phyloP scores from a whole-genome alignment of 208 protist genomes.

The Crithidia expoeki region DNA sequence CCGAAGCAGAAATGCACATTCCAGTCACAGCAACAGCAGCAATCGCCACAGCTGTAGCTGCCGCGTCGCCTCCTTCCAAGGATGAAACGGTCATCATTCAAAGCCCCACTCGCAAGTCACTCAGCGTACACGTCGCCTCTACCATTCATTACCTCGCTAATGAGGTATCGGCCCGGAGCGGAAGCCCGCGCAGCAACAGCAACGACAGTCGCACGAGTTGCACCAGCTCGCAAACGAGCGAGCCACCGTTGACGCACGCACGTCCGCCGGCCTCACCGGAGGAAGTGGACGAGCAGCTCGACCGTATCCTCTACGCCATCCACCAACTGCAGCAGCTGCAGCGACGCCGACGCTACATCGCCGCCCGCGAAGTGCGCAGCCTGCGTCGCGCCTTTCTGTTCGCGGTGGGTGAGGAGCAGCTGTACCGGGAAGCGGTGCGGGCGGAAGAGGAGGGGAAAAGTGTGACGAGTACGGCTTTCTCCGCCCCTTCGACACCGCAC shows the following conservation, averaged over 20 bases:
- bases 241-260: conserved; percentile 20
- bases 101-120: conserved; percentile 4
- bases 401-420: conserved; percentile 43
- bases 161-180: conserved; percentile 15
- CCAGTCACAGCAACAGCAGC: neutral
- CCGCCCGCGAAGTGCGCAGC: conserved; percentile 50
- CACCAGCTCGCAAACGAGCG: conserved; percentile 1
- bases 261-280: conserved; percentile 33
- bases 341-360: conserved; percentile 40
- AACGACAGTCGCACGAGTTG: conserved; percentile 10
- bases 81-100: neutral
- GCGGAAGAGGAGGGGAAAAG: conserved; percentile 5
- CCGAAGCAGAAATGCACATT: neutral
- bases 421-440: conserved; percentile 14
- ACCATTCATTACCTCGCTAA: conserved; percentile 28
- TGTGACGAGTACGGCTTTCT: neutral
- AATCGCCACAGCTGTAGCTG: neutral
- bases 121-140: conserved; percentile 22
- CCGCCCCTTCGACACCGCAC: conserved; percentile 5
- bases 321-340: conserved; percentile 52
- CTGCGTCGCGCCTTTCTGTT: conserved; percentile 65
- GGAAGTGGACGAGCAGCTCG: conserved; percentile 62
- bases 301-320: conserved; percentile 55
- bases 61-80: neutral
- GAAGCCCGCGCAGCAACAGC: conserved; percentile 9